These are phyloP conservation scores for Solanum neorickii DNA, from an alignment of 257 asterid species.

Conservation along the genomic window DNA sequence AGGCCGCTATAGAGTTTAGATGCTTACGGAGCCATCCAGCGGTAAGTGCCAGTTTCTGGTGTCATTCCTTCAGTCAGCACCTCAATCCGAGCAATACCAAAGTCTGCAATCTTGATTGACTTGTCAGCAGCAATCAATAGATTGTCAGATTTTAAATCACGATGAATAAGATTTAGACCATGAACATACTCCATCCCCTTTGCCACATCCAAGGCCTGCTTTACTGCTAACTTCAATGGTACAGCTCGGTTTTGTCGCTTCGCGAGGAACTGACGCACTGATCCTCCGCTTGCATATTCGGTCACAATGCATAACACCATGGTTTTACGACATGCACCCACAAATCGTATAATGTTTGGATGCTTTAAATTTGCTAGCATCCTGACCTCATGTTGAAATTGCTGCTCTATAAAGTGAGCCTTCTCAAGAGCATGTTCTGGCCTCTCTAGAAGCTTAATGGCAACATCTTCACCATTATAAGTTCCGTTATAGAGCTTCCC, in stretches of 20 bases:
- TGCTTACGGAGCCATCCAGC: conserved; percentile 99
- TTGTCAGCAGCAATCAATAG: conserved; percentile 84
- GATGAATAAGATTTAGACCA: conserved; percentile 68
- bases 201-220: conserved; percentile 97
- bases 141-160: conserved; percentile 91
- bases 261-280: conserved; percentile 75
- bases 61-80: conserved; percentile 99
- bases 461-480: conserved; percentile 86
- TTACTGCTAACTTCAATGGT: conserved; percentile 86
- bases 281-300: conserved; percentile 93
- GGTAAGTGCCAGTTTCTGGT: conserved; percentile 96
- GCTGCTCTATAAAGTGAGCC: conserved; percentile 92
- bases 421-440: conserved; percentile 73
- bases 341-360: conserved; percentile 85
- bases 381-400: conserved; percentile 93
- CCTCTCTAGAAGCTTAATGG: conserved; percentile 87
- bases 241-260: conserved; percentile 76
- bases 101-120: conserved; percentile 91
- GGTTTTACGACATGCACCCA: conserved; percentile 86
- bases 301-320: conserved; percentile 99
- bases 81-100: conserved; percentile 95
- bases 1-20: background rate
- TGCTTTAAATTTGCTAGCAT: conserved; percentile 82
- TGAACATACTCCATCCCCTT: conserved; percentile 96
- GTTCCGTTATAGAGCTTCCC: conserved; percentile 88